These are phyloP conservation scores for Auriscalpium microsporum DNA, from an alignment of 768 basidiomycete species.

Conservation along the genomic window DNA sequence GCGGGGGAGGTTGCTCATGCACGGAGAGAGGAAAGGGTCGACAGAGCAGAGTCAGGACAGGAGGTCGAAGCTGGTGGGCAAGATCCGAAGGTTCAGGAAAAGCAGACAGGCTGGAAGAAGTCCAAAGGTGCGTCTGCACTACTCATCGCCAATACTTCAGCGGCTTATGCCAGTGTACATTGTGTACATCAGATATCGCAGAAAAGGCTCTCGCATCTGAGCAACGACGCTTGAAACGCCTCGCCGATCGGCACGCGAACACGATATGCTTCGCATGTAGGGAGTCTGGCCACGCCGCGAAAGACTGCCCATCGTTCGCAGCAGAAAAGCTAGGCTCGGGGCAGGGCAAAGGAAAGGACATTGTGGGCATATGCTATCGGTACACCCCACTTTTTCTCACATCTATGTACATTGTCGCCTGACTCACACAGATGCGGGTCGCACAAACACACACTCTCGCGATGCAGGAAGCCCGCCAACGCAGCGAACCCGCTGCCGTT, in stretches of 20 bases:
- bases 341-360: conserved; percentile 43
- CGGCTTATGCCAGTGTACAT: neutral
- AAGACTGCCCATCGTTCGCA: conserved; percentile 57
- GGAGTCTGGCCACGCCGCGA: conserved; percentile 73
- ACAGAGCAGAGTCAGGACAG: neutral
- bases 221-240: conserved; percentile 54
- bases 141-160: conserved; percentile 1
- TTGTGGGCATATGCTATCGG: conserved; percentile 50
- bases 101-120: conserved; percentile 17
- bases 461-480: conserved; percentile 60
- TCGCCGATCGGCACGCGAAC: conserved; percentile 41
- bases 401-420: neutral
- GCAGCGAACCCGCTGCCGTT: conserved; percentile 66
- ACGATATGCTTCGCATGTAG: conserved; percentile 87
- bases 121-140: conserved; percentile 14
- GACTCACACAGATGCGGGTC: conserved; percentile 64
- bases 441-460: conserved; percentile 65
- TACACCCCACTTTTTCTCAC: neutral
- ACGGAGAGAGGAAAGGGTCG: conserved; percentile 18
- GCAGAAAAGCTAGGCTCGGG: conserved; percentile 18
- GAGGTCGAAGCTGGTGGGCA: conserved; percentile 16
- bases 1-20: neutral
- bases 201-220: conserved; percentile 37
- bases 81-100: conserved; percentile 16
- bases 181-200: conserved; percentile 11